Conservation (phyloP, 805 yeast genomes). For the Diddensiella transvaalensis region DNA sequence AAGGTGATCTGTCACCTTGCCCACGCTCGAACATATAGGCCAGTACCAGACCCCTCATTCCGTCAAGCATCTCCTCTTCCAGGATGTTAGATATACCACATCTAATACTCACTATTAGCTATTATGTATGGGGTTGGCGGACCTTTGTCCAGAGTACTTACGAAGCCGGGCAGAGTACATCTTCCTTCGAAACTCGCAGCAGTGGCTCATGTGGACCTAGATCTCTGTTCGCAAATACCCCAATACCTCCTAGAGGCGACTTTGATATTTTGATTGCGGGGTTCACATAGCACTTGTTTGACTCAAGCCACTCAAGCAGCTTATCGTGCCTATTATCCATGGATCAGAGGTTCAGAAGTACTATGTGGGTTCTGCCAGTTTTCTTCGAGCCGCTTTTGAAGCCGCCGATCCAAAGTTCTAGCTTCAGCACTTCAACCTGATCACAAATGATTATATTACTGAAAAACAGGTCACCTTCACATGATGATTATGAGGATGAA, state of each 20-base stretch:
- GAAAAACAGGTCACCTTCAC: constrained; percentile 68
- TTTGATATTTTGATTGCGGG: constrained; percentile 43
- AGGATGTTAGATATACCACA: constrained; percentile 60
- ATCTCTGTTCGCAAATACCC: constrained; percentile 58
- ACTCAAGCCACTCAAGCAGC: constrained; percentile 51
- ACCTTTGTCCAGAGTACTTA: neutral
- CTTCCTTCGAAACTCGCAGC: constrained; percentile 33
- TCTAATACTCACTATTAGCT: constrained; percentile 11
- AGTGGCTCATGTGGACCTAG: constrained; percentile 37
- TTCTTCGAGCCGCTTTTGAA: no score
- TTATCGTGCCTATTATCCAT: constrained; percentile 24
- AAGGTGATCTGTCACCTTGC: constrained; percentile 65
- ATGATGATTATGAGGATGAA: constrained; percentile 57
- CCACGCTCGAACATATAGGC: constrained; percentile 70
- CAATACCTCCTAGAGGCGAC: constrained; percentile 63
- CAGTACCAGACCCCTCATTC: constrained; percentile 62
- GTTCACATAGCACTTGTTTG: constrained; percentile 54
- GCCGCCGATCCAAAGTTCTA: no score
- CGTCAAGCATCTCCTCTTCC: constrained; percentile 55
- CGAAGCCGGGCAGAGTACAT: constrained; percentile 34
- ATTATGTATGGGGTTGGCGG: neutral
- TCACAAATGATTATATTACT: constrained; percentile 41
- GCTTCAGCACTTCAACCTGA: neutral
- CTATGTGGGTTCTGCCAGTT: no score
- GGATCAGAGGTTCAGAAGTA: no score